Percentiles rank a stretch among this genome's conserved stretches.
Evolutionary conservation across 768 basidiomycete genomes (phyloP).

Genomic region (Termitomyces sp.): DNA sequence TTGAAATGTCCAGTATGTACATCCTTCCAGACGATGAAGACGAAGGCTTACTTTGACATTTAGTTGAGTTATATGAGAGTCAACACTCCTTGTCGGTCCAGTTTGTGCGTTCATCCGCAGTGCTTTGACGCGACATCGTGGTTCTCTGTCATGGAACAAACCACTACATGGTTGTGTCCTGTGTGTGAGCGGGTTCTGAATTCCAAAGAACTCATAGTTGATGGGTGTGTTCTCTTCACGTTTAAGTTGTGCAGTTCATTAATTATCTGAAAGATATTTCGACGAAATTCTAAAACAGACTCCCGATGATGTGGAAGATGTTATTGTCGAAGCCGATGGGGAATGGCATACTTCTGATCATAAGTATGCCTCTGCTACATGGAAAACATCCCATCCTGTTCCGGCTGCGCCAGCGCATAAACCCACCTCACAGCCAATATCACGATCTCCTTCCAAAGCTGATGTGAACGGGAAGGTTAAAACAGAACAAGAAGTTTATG

Average conservation of each 20-base stretch:
- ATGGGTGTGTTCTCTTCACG: slow-evolving; percentile 55
- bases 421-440: slow-evolving; percentile 18
- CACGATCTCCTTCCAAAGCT: slow-evolving; percentile 15
- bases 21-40: background rate
- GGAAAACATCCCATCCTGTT: slow-evolving; percentile 54
- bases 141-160: slow-evolving; percentile 94
- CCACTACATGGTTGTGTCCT: slow-evolving; percentile 94
- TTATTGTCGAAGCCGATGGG: slow-evolving; percentile 89
- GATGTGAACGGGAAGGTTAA: slow-evolving; percentile 38
- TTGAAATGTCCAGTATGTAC: slow-evolving; percentile 85
- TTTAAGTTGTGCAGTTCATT: background rate
- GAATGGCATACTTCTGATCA: slow-evolving; percentile 94
- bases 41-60: slow-evolving; percentile 13
- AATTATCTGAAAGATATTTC: slow-evolving; percentile 61
- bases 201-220: slow-evolving; percentile 80
- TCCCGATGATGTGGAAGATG: slow-evolving; percentile 81
- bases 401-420: slow-evolving; percentile 21
- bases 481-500: slow-evolving; percentile 52
- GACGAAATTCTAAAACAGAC: slow-evolving; percentile 76
- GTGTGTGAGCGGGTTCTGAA: slow-evolving; percentile 81
- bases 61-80: slow-evolving; percentile 87
- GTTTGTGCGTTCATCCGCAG: slow-evolving; percentile 82
- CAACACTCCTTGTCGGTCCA: slow-evolving; percentile 77
- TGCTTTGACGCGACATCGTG: slow-evolving; percentile 96
- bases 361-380: slow-evolving; percentile 69